Percentiles rank a stretch among this genome's conserved stretches.
Conservation (phyloP, 1,139 yeast genomes). For the Hyphopichia wangnamkhiaoensis region DNA sequence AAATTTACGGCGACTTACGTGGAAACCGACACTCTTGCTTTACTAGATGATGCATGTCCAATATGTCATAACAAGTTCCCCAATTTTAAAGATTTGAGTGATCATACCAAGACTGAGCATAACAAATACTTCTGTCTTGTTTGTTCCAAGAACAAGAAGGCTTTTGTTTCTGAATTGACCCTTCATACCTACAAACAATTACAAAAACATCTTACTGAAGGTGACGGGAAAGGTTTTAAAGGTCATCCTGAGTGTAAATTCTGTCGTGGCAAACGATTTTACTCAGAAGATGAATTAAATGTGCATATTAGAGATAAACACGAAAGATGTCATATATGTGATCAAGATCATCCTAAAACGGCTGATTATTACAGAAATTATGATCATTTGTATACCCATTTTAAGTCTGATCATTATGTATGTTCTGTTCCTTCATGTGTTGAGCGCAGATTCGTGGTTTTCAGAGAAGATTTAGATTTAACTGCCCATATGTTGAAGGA, state of each 20-base stretch:
- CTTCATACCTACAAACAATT: conserved; percentile 64
- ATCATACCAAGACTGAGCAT: conserved; percentile 67
- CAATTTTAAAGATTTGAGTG: conserved; percentile 58
- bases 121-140: conserved; percentile 67
- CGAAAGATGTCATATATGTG: conserved; percentile 90
- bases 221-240: conserved; percentile 69
- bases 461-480: conserved; percentile 80
- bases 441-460: conserved; percentile 89
- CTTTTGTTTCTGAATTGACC: conserved; percentile 71
- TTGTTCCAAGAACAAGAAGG: conserved; percentile 74
- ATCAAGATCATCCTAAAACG: conserved; percentile 58
- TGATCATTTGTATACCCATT: conserved; percentile 72
- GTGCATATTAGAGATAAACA: conserved; percentile 82
- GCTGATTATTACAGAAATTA: conserved; percentile 84
- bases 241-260: conserved; percentile 93
- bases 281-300: conserved; percentile 85
- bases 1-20: conserved; percentile 52
- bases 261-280: conserved; percentile 73
- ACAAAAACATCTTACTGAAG: conserved; percentile 67
- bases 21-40: conserved; percentile 43
- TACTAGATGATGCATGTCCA: conserved; percentile 64
- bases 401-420: conserved; percentile 68
- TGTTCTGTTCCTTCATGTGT: conserved; percentile 83
- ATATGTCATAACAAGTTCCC: conserved; percentile 44
- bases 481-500: conserved; percentile 86